Evolutionary conservation across 2,329 filamentous ascomycete species (phyloP).

Genomic region (Ophiostoma perfectum): DNA sequence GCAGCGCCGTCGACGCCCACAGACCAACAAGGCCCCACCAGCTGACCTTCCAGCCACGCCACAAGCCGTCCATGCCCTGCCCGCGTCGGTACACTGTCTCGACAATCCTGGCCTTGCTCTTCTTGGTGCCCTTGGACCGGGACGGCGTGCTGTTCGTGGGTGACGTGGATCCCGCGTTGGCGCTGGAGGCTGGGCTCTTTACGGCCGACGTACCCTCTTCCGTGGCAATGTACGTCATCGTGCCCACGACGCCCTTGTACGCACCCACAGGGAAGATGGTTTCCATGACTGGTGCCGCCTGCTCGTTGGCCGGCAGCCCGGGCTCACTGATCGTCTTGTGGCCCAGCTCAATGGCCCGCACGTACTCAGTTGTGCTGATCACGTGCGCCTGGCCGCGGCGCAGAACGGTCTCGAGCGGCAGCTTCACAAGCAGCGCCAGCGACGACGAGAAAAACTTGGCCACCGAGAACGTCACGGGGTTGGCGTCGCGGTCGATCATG

Average conservation of each 20-base stretch:
- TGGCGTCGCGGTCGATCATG: slow-evolving; percentile 72
- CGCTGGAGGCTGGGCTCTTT: not conserved
- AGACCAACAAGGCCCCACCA: slow-evolving; percentile 72
- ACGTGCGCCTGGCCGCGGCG: slow-evolving; percentile 80
- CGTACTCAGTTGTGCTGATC: slow-evolving; percentile 50
- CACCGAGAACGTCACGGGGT: slow-evolving; percentile 75
- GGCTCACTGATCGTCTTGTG: slow-evolving; percentile 1
- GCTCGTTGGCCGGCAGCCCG: slow-evolving; percentile 19
- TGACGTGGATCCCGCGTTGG: slow-evolving; percentile 27
- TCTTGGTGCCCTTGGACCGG: slow-evolving; percentile 31
- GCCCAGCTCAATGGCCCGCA: slow-evolving; percentile 42
- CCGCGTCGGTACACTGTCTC: slow-evolving; percentile 52
- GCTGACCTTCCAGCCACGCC: slow-evolving; percentile 70
- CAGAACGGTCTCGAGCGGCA: slow-evolving; percentile 87
- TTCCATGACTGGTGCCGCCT: slow-evolving; percentile 42
- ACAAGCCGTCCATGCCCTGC: slow-evolving; percentile 63
- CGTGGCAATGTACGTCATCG: slow-evolving; percentile 78
- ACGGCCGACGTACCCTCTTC: slow-evolving; percentile 67
- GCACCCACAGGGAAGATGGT: slow-evolving; percentile 75
- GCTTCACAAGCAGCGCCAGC: slow-evolving; percentile 74
- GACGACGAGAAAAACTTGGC: slow-evolving; percentile 76
- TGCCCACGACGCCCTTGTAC: slow-evolving; percentile 83
- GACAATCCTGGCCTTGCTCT: slow-evolving; percentile 29
- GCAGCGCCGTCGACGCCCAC: slow-evolving; percentile 63
- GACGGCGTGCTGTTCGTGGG: slow-evolving; percentile 33